A percentile compares a stretch with the other conserved stretches of the same genome.
Conservation (phyloP, 2,329 filamentous ascomycete species). For the Sclerotinia sclerotiorum region DNA sequence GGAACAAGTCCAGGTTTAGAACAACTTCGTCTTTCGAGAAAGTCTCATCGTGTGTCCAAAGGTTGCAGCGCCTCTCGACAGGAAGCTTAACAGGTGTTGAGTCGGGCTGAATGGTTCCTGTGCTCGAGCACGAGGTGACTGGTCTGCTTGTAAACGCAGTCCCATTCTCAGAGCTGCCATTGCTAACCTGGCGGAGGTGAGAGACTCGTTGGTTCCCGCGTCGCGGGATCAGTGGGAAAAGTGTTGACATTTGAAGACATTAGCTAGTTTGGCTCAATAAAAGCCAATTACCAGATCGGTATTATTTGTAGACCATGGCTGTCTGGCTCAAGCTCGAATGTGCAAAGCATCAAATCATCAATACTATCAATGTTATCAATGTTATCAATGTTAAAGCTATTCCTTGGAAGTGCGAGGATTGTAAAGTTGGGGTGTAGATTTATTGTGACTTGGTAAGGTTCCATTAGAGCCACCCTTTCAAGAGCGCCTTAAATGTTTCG, state of each 20-base stretch:
- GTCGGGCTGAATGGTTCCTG: constrained; percentile 34
- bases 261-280: constrained; percentile 26
- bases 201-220: constrained; percentile 36
- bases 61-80: constrained; percentile 37
- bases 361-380: constrained; percentile 11
- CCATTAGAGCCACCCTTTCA: neutral
- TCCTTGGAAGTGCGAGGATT: neutral
- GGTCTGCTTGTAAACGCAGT: constrained; percentile 31
- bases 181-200: constrained; percentile 40
- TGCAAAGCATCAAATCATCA: neutral
- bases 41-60: constrained; percentile 58
- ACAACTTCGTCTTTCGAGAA: constrained; percentile 77
- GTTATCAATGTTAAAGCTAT: constrained; percentile 9
- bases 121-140: constrained; percentile 32
- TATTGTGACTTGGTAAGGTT: neutral
- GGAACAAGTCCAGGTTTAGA: constrained; percentile 71
- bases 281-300: constrained; percentile 11
- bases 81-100: constrained; percentile 26
- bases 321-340: neutral
- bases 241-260: constrained; percentile 34
- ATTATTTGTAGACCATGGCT: constrained; percentile 30
- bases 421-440: constrained; percentile 12
- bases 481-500: constrained; percentile 8
- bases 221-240: constrained; percentile 31
- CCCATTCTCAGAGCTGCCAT: constrained; percentile 34